Evolutionary conservation across 2,329 filamentous ascomycete genomes (phyloP).

Genomic region (Calonectria hawksworthii): DNA sequence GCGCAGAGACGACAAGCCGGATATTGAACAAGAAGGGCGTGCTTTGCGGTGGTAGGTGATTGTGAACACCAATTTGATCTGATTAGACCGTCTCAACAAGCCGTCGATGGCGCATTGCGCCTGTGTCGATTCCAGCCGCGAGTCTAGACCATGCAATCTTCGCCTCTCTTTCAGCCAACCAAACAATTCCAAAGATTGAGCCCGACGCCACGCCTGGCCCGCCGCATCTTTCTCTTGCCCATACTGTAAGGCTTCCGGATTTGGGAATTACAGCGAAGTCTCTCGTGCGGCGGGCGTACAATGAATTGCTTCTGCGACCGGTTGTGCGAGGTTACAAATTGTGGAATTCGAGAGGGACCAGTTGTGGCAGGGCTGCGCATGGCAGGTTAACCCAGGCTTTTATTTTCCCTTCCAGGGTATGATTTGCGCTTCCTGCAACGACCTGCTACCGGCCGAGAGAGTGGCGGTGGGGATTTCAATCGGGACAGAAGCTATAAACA

Average conservation of each 20-base stretch:
- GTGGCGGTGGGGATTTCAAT: constrained; percentile 15
- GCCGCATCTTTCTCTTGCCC: constrained; percentile 1
- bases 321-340: constrained; percentile 34
- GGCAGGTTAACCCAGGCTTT: neutral
- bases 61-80: neutral
- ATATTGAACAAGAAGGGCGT: neutral
- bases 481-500: neutral
- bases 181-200: constrained; percentile 20
- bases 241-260: constrained; percentile 35
- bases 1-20: constrained; percentile 20
- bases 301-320: constrained; percentile 20
- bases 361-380: constrained; percentile 1
- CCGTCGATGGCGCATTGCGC: neutral
- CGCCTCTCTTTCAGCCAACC: neutral
- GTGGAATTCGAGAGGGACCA: neutral
- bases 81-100: neutral
- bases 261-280: constrained; percentile 45
- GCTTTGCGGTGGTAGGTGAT: neutral
- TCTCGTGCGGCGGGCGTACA: constrained; percentile 5
- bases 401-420: constrained; percentile 8
- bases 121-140: neutral
- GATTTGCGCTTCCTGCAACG: constrained; percentile 14
- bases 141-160: neutral
- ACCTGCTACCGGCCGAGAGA: neutral
- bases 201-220: constrained; percentile 31